Evolutionary conservation across 2,329 filamentous ascomycete species (phyloP).

Genomic region (Pyrenochaeta sp.): DNA sequence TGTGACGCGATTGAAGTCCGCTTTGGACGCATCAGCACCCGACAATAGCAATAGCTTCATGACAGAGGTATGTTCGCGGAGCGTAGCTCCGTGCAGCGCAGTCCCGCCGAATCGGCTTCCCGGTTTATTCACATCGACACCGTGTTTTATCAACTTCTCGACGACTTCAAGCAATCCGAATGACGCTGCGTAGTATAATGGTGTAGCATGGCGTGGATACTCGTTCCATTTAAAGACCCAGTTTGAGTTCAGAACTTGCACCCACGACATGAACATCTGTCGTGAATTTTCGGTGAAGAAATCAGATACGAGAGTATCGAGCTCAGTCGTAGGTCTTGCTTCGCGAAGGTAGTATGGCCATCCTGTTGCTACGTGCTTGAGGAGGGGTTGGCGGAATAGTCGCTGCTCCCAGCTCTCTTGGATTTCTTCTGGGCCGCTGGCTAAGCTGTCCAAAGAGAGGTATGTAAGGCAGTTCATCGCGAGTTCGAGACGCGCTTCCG

Average conservation of each 20-base stretch:
- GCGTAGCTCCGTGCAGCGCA: neutral
- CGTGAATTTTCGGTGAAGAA: neutral
- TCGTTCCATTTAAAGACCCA: neutral
- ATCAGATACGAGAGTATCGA: neutral
- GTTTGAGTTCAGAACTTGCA: neutral
- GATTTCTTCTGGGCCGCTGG: neutral
- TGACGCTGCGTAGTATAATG: neutral
- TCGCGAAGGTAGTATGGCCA: neutral
- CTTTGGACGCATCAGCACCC: neutral
- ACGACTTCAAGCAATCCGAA: neutral
- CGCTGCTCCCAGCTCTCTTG: neutral
- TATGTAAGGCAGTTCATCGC: neutral
- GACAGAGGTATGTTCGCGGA: neutral
- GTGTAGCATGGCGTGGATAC: neutral
- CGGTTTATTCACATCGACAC: neutral
- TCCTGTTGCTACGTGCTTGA: neutral
- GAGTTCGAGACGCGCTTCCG: neutral
- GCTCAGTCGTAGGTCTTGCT: neutral
- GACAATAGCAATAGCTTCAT: neutral
- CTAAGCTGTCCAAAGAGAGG: neutral
- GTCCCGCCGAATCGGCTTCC: neutral
- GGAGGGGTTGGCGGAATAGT: neutral
- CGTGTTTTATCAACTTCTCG: neutral
- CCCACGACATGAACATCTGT: neutral
- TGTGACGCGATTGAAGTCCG: neutral